These are phyloP conservation scores for Lupinus albus DNA, from an alignment of 306 rosid species.

Conservation along the genomic window DNA sequence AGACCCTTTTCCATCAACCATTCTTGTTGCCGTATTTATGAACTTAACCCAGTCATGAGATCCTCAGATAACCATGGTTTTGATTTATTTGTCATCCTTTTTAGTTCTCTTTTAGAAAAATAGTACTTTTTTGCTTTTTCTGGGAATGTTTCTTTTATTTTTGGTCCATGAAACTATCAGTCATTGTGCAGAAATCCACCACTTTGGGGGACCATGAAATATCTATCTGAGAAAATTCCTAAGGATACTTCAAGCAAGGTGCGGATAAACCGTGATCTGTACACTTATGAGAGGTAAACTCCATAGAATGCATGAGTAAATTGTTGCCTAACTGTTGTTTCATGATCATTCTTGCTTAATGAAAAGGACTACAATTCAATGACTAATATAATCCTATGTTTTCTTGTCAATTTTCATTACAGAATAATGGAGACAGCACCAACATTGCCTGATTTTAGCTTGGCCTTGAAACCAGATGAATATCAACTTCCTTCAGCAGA, in stretches of 20 bases:
- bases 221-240: slow-evolving; percentile 89
- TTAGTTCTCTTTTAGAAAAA: slow-evolving; percentile 22
- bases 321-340: slow-evolving; percentile 22
- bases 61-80: background rate
- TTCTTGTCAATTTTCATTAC: slow-evolving; percentile 42
- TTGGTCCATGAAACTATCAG: slow-evolving; percentile 31
- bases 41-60: no score
- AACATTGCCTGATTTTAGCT: slow-evolving; percentile 88
- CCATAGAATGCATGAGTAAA: background rate
- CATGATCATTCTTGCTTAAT: slow-evolving; percentile 22
- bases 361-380: background rate
- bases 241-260: slow-evolving; percentile 97
- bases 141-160: background rate
- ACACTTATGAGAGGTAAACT: slow-evolving; percentile 74
- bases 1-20: background rate
- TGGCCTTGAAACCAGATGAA: slow-evolving; percentile 98
- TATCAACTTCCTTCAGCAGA: slow-evolving; percentile 83
- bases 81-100: slow-evolving; percentile 10
- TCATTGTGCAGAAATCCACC: slow-evolving; percentile 77
- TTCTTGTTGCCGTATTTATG: slow-evolving; percentile 11
- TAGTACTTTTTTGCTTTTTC: background rate
- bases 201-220: slow-evolving; percentile 95
- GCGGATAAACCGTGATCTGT: slow-evolving; percentile 84
- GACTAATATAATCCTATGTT: background rate
- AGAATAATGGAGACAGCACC: slow-evolving; percentile 99